Conservation (phyloP, 106 monocot genomes). For the Acorus gramineus region DNA sequence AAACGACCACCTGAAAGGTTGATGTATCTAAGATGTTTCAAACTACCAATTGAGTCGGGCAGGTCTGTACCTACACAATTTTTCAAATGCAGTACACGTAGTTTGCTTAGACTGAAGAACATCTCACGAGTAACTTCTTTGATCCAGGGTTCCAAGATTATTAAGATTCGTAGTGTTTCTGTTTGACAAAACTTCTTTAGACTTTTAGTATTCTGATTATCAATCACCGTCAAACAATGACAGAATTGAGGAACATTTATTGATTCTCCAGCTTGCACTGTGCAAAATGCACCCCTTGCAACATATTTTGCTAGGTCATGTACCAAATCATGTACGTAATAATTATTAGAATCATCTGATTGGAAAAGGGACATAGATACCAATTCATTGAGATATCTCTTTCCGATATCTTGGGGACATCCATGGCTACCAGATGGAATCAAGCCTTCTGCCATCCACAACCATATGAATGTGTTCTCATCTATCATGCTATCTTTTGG, state of each 20-base stretch:
- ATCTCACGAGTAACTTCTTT: not conserved
- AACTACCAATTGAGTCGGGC: conserved; percentile 8
- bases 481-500: conserved; percentile 4
- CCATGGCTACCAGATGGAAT: not conserved
- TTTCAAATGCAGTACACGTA: conserved; percentile 8
- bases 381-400: conserved; percentile 14
- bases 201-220: not conserved
- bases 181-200: not conserved
- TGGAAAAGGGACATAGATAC: conserved; percentile 16
- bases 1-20: not conserved
- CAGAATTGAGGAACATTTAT: conserved; percentile 2
- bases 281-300: conserved; percentile 9
- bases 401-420: conserved; percentile 12
- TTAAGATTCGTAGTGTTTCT: conserved; percentile 3
- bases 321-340: conserved; percentile 23
- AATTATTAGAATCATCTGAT: not conserved
- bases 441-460: conserved; percentile 32
- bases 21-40: conserved; percentile 33
- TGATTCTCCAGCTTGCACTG: not conserved
- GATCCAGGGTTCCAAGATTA: not conserved
- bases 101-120: conserved; percentile 6
- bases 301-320: conserved; percentile 26
- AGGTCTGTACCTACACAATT: not conserved
- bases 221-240: not conserved
- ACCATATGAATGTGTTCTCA: not conserved